Conservation (phyloP, 2,329 filamentous ascomycete genomes). For the Claviceps sp. region DNA sequence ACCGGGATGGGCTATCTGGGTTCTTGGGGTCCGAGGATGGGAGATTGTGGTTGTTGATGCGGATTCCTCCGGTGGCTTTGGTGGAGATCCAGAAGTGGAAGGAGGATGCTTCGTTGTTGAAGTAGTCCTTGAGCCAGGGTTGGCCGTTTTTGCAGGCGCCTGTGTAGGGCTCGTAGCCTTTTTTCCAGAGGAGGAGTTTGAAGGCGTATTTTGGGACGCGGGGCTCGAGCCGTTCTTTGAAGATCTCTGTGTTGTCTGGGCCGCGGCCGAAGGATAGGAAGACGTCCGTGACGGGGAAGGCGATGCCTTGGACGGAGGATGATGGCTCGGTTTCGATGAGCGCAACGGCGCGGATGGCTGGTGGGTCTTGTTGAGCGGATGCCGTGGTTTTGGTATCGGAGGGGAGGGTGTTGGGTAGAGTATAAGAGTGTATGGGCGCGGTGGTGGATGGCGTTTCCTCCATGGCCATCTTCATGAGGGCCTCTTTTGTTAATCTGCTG, state of each 20-base stretch:
- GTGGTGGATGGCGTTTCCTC: constrained; percentile 20
- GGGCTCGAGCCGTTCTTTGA: constrained; percentile 47
- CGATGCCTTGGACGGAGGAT: constrained; percentile 51
- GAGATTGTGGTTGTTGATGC: constrained; percentile 60
- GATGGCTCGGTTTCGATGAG: constrained; percentile 50
- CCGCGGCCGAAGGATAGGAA: constrained; percentile 69
- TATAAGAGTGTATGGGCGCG: constrained; percentile 12
- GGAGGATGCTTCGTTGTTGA: constrained; percentile 31
- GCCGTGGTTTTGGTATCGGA: constrained; percentile 23
- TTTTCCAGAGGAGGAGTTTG: constrained; percentile 61
- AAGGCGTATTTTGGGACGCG: constrained; percentile 74
- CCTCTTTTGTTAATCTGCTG: constrained; percentile 13
- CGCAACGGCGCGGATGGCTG: constrained; percentile 39
- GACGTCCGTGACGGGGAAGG: constrained; percentile 51
- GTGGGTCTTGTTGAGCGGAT: constrained; percentile 18
- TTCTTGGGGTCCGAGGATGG: constrained; percentile 40
- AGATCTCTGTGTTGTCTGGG: constrained; percentile 52
- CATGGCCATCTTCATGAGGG: constrained; percentile 1
- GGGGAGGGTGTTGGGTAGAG: constrained; percentile 23
- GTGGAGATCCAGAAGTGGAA: constrained; percentile 66
- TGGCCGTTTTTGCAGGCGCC: constrained; percentile 42
- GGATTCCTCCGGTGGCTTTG: constrained; percentile 62
- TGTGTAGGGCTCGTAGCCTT: constrained; percentile 47
- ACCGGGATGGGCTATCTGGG: constrained; percentile 37
- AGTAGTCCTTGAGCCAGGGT: constrained; percentile 22